These are phyloP conservation scores for Leccinum truebloodii DNA, from an alignment of 768 basidiomycete species.

Conservation along the genomic window DNA sequence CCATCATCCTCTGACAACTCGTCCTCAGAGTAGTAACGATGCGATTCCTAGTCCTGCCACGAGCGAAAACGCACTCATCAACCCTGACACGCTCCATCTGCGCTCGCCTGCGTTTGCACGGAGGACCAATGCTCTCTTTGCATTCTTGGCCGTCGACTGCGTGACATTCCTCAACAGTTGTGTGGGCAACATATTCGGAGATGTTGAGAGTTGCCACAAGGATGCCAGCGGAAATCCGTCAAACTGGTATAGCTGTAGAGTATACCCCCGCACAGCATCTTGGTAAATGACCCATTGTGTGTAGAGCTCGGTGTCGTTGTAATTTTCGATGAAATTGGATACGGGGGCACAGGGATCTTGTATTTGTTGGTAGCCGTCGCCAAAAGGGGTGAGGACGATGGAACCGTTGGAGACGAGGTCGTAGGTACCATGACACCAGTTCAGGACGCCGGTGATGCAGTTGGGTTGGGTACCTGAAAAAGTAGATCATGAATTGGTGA, in stretches of 20 bases:
- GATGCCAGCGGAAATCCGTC: conserved; percentile 80
- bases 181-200: conserved; percentile 88
- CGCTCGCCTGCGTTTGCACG: conserved; percentile 28
- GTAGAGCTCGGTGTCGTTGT: conserved; percentile 75
- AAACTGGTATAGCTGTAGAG: conserved; percentile 75
- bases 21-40: conserved; percentile 26
- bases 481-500: not conserved
- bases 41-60: conserved; percentile 23
- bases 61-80: conserved; percentile 15
- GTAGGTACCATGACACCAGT: conserved; percentile 89
- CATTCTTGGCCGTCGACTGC: conserved; percentile 10
- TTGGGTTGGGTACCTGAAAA: conserved; percentile 73
- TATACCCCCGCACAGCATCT: conserved; percentile 60
- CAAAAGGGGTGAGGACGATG: conserved; percentile 68
- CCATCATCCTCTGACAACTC: not conserved
- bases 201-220: conserved; percentile 59
- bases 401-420: conserved; percentile 73
- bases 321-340: conserved; percentile 84
- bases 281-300: conserved; percentile 67
- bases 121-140: conserved; percentile 17
- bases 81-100: conserved; percentile 16
- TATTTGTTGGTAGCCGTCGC: conserved; percentile 92
- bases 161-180: conserved; percentile 58
- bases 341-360: conserved; percentile 90
- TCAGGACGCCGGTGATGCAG: conserved; percentile 87